Evolutionary conservation across 148 eudicot genomes (phyloP), one percentile per base, ranked within the genome.

Genomic region (Fagopyrum esculentum): DNA sequence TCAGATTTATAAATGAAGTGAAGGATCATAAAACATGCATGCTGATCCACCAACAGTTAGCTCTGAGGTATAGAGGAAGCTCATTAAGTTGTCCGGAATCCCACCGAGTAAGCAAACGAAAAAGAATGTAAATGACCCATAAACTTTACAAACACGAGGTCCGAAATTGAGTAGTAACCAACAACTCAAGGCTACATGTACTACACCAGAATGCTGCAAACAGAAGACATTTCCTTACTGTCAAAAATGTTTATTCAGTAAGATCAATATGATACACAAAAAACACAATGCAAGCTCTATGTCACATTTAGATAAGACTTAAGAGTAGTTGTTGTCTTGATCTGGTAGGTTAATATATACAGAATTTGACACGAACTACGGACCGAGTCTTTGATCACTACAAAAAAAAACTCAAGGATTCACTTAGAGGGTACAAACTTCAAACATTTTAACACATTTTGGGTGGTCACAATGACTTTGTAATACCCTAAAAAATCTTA

Each of bases 21-120:
- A 51, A 11, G 77, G 4, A 4, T 60, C 29, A 60, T 35, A 5
- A 71, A 50, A 49, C 46, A 16, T 75, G 63, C 88, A 79, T 86
- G 90, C 95, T 72, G 95, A 88, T 78, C 97, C 97, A 56, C 97
- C 93, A 73, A 92, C 95, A 55, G 97, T 85, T 71, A 93, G 83
- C 49, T 87, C 93, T 40, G 97, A 82, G 4, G 91, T 90, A 72
- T 92, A 93, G 54, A 87, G 88, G 84, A 90, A 92, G 80, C 97
- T 92, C 73, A 87, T 76, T 74, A 90, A 77, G 79, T 88, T 92
- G 74, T 91, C 93, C 7, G 90, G 87, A 79, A 92, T 79, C 64
- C 98, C 98, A 51, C 97, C 98, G 40, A 92, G 93, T 69, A 88
- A 40, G 60, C 85, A 92, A 29, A 92, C 82, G 74, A 92, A 77